Percentiles rank a stretch among this genome's conserved stretches.
These are phyloP conservation scores for Phytophthora quininea DNA, from an alignment of 352 stramenopile genomes.

Conservation along the genomic window DNA sequence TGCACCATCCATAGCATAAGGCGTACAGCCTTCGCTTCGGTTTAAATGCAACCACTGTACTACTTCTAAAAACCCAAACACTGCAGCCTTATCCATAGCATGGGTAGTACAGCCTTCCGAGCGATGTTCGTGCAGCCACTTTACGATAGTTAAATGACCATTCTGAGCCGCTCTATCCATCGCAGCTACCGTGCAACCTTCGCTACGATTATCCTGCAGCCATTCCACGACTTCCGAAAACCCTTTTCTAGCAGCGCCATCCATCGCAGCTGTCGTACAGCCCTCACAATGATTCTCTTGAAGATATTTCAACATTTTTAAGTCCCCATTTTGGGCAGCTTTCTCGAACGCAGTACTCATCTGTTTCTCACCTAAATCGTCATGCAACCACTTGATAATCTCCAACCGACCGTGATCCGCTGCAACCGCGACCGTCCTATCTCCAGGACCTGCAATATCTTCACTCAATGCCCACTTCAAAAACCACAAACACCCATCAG, in stretches of 20 bases:
- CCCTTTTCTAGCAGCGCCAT: constrained; percentile 23
- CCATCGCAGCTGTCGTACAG: constrained; percentile 24
- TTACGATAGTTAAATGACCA: too few species aligned
- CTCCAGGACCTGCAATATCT: too few species aligned
- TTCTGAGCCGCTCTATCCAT: too few species aligned
- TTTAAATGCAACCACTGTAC: constrained; percentile 25
- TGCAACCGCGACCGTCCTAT: too few species aligned
- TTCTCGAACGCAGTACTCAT: constrained; percentile 20
- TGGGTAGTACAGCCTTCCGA: constrained; percentile 8
- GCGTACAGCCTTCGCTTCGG: constrained; percentile 15
- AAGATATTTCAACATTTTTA: constrained; percentile 23
- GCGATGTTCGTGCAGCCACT: too few species aligned
- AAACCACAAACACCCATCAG: too few species aligned
- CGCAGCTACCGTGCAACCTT: constrained; percentile 1
- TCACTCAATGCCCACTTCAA: too few species aligned
- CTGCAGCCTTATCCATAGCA: constrained; percentile 29
- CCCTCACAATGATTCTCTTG: constrained; percentile 24
- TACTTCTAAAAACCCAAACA: constrained; percentile 24
- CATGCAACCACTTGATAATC: too few species aligned
- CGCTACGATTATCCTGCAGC: constrained; percentile 17
- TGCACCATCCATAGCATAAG: too few species aligned
- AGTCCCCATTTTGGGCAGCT: constrained; percentile 14
- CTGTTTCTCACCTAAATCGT: not conserved
- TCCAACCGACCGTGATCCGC: too few species aligned
- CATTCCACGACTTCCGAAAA: constrained; percentile 26